Evolutionary conservation across 352 stramenopile genomes (phyloP).

Genomic region (Blastocystis sp.): DNA sequence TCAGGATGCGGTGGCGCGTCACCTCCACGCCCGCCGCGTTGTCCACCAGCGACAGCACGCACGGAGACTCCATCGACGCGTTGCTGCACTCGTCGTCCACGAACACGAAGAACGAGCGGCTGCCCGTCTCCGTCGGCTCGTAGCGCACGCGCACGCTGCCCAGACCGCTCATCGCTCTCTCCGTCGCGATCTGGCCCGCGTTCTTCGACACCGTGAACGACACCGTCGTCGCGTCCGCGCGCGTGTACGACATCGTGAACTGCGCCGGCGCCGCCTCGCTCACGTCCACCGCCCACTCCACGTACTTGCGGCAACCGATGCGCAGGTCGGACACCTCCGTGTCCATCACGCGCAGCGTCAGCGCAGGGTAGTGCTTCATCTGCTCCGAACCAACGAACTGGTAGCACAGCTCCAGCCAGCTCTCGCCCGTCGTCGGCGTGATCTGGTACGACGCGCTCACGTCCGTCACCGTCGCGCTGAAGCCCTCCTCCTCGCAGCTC

Average conservation of each 20-base stretch:
- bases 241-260: slow-evolving; percentile 1
- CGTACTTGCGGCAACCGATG: slow-evolving; percentile 59
- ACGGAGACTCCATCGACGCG: slow-evolving; percentile 29
- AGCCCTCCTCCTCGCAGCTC: neutral
- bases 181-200: slow-evolving; percentile 5
- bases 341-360: slow-evolving; percentile 38
- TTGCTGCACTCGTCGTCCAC: slow-evolving; percentile 55
- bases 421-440: slow-evolving; percentile 8
- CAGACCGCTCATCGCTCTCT: neutral
- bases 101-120: slow-evolving; percentile 16
- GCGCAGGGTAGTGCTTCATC: slow-evolving; percentile 30
- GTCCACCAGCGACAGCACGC: neutral
- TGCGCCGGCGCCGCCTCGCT: neutral
- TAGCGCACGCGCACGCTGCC: slow-evolving; percentile 56
- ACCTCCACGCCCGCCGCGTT: neutral
- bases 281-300: slow-evolving; percentile 55
- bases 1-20: slow-evolving; percentile 10
- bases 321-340: slow-evolving; percentile 1
- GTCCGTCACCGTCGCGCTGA: neutral
- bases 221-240: neutral
- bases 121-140: neutral
- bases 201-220: slow-evolving; percentile 6
- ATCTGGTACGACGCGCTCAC: slow-evolving; percentile 1
- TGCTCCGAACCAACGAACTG: neutral
- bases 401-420: slow-evolving; percentile 61